These are phyloP conservation scores for Neonothopanus nambi DNA, from an alignment of 1,284 basidiomycete genomes.

Conservation along the genomic window DNA sequence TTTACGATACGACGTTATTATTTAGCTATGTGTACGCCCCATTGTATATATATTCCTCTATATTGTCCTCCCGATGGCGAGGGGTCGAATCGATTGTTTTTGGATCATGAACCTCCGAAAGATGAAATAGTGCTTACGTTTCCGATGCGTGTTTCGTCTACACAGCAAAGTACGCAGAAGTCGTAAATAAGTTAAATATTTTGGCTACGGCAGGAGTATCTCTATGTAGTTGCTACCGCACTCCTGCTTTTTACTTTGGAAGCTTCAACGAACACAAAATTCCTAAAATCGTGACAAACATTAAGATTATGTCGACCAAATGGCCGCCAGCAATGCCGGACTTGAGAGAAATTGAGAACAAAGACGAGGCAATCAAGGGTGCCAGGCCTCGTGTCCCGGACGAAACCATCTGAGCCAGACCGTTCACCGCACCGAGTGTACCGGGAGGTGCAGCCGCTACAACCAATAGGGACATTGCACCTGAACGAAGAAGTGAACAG, in stretches of 20 bases:
- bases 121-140: no score
- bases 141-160: no score
- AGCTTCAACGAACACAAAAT: slow-evolving; percentile 7
- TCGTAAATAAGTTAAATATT: no score
- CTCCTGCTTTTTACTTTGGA: background rate
- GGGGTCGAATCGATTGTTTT: no score
- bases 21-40: no score
- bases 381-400: slow-evolving; percentile 11
- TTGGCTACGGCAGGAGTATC: no score
- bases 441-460: slow-evolving; percentile 15
- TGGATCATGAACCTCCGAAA: no score
- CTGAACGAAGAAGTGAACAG: slow-evolving; percentile 1
- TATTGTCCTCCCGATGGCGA: no score
- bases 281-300: slow-evolving; percentile 1
- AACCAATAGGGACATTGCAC: slow-evolving; percentile 7
- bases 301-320: slow-evolving; percentile 10
- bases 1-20: no score
- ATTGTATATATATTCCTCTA: no score
- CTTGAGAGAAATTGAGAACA: slow-evolving; percentile 14
- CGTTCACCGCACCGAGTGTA: slow-evolving; percentile 23
- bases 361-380: slow-evolving; percentile 12
- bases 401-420: slow-evolving; percentile 22
- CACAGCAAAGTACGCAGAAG: no score
- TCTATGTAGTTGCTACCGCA: no score
- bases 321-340: slow-evolving; percentile 6